These are phyloP conservation scores for Pueraria montana DNA, from an alignment of 306 rosid genomes.

Conservation along the genomic window DNA sequence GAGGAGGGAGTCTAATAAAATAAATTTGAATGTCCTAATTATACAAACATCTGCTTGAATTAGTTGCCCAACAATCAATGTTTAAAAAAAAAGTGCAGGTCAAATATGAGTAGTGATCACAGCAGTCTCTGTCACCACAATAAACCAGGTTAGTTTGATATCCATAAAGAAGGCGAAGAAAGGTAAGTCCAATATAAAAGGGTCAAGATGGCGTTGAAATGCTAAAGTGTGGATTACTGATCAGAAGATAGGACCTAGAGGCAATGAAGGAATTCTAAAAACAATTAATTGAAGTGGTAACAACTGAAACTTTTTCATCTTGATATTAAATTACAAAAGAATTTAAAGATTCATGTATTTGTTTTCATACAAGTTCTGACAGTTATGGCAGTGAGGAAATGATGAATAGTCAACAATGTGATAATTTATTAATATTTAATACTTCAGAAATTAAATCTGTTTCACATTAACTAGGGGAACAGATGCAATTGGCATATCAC, in stretches of 20 bases:
- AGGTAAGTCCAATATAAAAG: not conserved
- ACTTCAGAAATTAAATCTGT: constrained; percentile 31
- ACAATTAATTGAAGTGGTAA: not conserved
- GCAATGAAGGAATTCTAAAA: not conserved
- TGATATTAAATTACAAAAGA: not conserved
- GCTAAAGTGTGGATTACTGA: not conserved
- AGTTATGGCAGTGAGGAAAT: constrained; percentile 21
- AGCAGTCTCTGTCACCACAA: constrained; percentile 10
- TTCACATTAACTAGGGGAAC: constrained; percentile 13
- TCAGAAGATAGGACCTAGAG: constrained; percentile 1
- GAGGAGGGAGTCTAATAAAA: not conserved
- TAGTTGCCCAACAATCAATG: constrained; percentile 37
- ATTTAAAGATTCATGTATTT: not conserved
- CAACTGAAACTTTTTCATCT: not conserved
- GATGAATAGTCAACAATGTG: constrained; percentile 5
- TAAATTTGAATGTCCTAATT: constrained; percentile 5
- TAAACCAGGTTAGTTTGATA: not conserved
- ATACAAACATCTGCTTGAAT: constrained; percentile 27
- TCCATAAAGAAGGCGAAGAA: not conserved
- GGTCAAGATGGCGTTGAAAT: constrained; percentile 19
- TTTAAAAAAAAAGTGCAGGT: constrained; percentile 7
- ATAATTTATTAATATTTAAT: constrained; percentile 2
- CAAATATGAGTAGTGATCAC: not conserved
- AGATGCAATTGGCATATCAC: constrained; percentile 24
- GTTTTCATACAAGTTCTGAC: constrained; percentile 2